Conservation (phyloP, 192 early-diverging fungal genomes). For the Coemansia sp. region DNA sequence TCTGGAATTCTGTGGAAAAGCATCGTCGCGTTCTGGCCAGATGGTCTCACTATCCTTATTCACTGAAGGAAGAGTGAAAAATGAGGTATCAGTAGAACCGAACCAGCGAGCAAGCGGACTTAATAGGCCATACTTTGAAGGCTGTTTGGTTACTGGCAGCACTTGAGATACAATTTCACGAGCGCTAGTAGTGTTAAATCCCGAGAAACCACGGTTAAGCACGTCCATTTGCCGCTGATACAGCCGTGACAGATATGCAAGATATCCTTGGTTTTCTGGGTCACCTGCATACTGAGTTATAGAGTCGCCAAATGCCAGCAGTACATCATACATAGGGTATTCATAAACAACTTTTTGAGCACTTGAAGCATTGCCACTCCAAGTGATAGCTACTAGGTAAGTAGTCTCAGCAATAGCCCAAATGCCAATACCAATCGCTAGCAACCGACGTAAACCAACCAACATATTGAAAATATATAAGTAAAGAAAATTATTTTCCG, state of each 20-base stretch:
- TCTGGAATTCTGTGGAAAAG: background rate
- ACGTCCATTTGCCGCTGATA: slow-evolving; percentile 7
- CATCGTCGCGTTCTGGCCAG: background rate
- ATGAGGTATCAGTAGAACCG: background rate
- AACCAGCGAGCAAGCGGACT: too few species aligned
- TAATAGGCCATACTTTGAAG: too few species aligned
- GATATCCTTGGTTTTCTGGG: background rate
- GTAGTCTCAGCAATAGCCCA: too few species aligned
- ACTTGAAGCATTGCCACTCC: too few species aligned
- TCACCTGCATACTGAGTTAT: slow-evolving; percentile 1
- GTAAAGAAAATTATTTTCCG: too few species aligned
- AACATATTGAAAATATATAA: too few species aligned
- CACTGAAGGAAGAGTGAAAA: background rate
- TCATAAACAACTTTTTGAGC: background rate
- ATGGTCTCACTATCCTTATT: background rate
- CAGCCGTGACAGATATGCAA: background rate
- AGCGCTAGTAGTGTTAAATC: background rate
- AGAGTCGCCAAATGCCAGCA: slow-evolving; percentile 1
- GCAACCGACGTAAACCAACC: too few species aligned
- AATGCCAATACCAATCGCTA: too few species aligned
- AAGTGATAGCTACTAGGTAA: too few species aligned
- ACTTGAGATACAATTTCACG: background rate
- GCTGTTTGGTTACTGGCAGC: background rate
- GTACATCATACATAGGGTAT: background rate
- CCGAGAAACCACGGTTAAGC: slow-evolving; percentile 4